Percentiles rank a stretch among this genome's conserved stretches.
These are phyloP conservation scores for Coemansia sp. DNA, from an alignment of 192 early-diverging fungal genomes.

Conservation along the genomic window DNA sequence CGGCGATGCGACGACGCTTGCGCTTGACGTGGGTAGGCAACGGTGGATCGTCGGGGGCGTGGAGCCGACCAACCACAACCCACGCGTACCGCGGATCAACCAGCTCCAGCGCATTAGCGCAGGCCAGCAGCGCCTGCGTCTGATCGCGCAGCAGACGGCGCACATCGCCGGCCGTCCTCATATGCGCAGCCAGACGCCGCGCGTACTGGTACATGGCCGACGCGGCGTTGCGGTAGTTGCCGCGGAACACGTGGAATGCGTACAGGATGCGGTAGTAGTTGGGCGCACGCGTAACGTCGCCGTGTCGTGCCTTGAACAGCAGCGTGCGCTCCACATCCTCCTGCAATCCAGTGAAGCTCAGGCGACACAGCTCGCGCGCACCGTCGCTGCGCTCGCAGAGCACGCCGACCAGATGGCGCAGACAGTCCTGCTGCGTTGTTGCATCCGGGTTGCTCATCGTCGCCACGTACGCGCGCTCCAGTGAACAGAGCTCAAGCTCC, in stretches of 20 bases:
- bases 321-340: conserved; percentile 50
- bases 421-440: conserved; percentile 38
- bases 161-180: conserved; percentile 24
- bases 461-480: conserved; percentile 52
- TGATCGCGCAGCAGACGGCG: conserved; percentile 28
- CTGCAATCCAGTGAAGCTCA: conserved; percentile 48
- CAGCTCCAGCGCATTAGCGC: conserved; percentile 40
- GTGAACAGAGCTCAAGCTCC: conserved; percentile 35
- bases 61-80: conserved; percentile 42
- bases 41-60: neutral
- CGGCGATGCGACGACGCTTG: conserved; percentile 37
- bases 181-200: conserved; percentile 25
- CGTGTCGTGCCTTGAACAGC: conserved; percentile 56
- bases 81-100: conserved; percentile 51
- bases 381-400: conserved; percentile 50
- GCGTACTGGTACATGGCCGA: conserved; percentile 59
- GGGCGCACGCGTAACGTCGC: conserved; percentile 26
- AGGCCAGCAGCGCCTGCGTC: conserved; percentile 45
- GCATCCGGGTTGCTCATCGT: conserved; percentile 50
- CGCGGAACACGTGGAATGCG: conserved; percentile 55
- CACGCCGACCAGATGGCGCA: conserved; percentile 51
- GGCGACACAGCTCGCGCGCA: conserved; percentile 37
- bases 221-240: conserved; percentile 56
- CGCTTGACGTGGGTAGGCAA: conserved; percentile 11
- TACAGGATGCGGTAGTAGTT: conserved; percentile 57